Evolutionary conservation across 2,329 filamentous ascomycete species (phyloP).

Genomic region (Sporothrix inflata): DNA sequence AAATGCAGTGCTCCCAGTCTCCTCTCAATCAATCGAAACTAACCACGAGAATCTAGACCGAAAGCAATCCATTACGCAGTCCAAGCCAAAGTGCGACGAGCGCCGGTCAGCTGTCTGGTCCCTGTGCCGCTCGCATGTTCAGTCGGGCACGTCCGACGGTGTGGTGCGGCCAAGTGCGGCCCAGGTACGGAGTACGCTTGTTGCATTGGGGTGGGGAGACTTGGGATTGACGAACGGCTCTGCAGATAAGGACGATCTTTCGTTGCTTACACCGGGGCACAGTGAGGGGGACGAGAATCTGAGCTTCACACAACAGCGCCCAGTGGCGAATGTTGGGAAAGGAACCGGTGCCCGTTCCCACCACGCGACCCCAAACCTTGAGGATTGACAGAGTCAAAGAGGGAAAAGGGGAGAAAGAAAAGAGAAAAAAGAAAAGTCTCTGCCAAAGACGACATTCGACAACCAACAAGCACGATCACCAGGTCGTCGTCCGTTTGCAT

Average conservation of each 20-base stretch:
- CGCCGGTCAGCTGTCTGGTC: neutral
- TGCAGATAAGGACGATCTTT: constrained; percentile 17
- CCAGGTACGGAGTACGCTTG: neutral
- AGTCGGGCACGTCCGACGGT: neutral
- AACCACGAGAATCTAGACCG: neutral
- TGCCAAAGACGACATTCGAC: neutral
- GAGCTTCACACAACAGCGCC: neutral
- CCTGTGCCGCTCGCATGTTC: constrained; percentile 3
- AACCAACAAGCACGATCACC: neutral
- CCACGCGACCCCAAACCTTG: constrained; percentile 10
- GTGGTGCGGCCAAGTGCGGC: constrained; percentile 19
- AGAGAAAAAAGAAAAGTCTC: neutral
- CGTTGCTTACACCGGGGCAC: neutral
- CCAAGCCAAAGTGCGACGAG: neutral
- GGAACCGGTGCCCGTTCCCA: neutral
- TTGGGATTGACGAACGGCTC: neutral
- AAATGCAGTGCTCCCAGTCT: neutral
- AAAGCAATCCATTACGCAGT: neutral
- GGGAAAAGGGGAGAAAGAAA: neutral
- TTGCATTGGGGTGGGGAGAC: constrained; percentile 8
- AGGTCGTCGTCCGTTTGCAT: neutral
- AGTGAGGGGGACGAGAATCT: neutral
- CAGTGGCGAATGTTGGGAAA: neutral
- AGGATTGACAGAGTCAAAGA: neutral
- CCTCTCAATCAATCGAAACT: neutral